phyloP scores from a whole-genome alignment of 176 grass and related monocot species.

The bread wheat (Triticum aestivum) region DNA sequence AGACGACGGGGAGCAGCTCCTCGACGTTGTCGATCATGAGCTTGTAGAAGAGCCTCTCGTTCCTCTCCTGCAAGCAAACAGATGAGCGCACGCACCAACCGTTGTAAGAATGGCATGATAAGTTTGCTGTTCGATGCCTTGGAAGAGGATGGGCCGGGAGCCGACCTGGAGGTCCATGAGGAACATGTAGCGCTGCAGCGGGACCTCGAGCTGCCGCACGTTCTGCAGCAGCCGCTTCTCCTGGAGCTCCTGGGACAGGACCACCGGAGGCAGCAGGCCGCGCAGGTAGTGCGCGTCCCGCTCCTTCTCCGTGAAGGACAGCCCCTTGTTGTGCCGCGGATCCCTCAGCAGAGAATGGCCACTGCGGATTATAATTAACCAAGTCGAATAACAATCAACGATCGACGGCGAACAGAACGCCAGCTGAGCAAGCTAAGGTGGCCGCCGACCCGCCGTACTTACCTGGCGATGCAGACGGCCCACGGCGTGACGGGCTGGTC shows the following conservation, averaged over 20 bases:
- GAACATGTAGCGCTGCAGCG: conserved; percentile 73
- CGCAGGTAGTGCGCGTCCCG: conserved; percentile 74
- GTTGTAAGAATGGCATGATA: too few relatives aligned
- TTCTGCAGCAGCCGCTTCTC: conserved; percentile 90
- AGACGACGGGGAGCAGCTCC: conserved; percentile 87
- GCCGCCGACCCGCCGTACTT: not conserved
- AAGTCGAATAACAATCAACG: not conserved
- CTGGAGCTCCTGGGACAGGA: conserved; percentile 61
- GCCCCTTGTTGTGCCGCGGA: conserved; percentile 78
- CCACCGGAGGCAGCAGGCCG: conserved; percentile 59
- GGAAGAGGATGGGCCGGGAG: too few relatives aligned
- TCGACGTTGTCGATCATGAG: conserved; percentile 88
- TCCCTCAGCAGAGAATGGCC: conserved; percentile 68
- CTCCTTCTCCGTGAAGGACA: conserved; percentile 69
- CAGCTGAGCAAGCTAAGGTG: not conserved
- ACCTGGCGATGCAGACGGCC: conserved; percentile 72
- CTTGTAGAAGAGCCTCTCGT: conserved; percentile 88
- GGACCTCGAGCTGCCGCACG: conserved; percentile 64
- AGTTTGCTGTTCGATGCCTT: too few relatives aligned
- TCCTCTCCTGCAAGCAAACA: conserved; percentile 45
- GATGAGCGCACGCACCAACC: too few relatives aligned
- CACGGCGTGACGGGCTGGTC: conserved; percentile 64
- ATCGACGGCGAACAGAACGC: too few relatives aligned
- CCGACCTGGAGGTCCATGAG: conserved; percentile 70
- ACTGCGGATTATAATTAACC: conserved; percentile 12